Conservation (phyloP, 2,329 filamentous ascomycete species). For the Epicoccum nigrum region DNA sequence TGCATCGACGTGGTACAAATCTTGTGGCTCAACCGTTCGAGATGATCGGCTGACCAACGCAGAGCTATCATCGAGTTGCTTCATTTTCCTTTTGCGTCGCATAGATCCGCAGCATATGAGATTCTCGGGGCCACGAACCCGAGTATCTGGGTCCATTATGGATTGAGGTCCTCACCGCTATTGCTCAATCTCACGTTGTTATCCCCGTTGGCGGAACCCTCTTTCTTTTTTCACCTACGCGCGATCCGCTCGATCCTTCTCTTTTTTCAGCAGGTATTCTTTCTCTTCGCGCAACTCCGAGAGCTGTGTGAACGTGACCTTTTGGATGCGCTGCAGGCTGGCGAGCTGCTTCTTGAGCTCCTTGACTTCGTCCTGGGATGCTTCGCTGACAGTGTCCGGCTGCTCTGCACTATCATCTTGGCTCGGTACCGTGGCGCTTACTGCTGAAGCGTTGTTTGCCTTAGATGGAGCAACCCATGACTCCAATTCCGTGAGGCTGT, state of each 20-base stretch:
- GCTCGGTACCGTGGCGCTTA: slow-evolving; percentile 44
- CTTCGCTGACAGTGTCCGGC: slow-evolving; percentile 7
- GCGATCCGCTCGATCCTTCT: slow-evolving; percentile 37
- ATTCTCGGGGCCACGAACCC: slow-evolving; percentile 3
- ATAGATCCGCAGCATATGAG: slow-evolving; percentile 1
- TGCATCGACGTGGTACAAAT: slow-evolving; percentile 17
- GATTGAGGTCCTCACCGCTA: slow-evolving; percentile 13
- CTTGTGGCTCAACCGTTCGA: slow-evolving; percentile 10
- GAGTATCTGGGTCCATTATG: slow-evolving; percentile 3
- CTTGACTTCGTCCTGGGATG: slow-evolving; percentile 39
- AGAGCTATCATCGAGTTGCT: slow-evolving; percentile 7
- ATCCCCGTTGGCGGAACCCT: slow-evolving; percentile 27
- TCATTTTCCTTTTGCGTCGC: slow-evolving; percentile 16
- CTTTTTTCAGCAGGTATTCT: slow-evolving; percentile 41
- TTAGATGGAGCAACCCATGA: slow-evolving; percentile 34
- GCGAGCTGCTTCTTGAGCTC: slow-evolving; percentile 50
- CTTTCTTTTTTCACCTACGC: slow-evolving; percentile 30
- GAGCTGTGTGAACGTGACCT: slow-evolving; percentile 53
- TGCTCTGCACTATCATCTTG: slow-evolving; percentile 7
- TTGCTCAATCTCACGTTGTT: slow-evolving; percentile 42
- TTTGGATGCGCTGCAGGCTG: slow-evolving; percentile 53
- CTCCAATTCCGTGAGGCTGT: slow-evolving; percentile 43
- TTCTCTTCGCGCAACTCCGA: slow-evolving; percentile 52
- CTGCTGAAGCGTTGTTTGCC: slow-evolving; percentile 20
- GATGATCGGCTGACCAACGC: slow-evolving; percentile 7